Conservation (phyloP, 129 eudicot species). For the Rutidosis leptorrhynchoides region DNA sequence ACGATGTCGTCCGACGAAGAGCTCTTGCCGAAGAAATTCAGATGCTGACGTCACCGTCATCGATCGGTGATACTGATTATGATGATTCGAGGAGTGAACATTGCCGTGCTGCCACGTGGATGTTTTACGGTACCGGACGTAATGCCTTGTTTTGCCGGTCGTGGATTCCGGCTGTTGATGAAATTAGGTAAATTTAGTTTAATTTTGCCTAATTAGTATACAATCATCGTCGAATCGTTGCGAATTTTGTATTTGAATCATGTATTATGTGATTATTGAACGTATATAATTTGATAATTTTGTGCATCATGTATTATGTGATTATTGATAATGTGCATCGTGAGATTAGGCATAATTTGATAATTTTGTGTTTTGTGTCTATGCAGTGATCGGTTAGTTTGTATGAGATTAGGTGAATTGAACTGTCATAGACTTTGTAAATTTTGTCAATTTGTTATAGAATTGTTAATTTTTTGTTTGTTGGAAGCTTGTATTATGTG, state of each 20-base stretch:
- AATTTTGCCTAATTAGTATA: background rate
- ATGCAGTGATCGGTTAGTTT: background rate
- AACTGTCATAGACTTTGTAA: background rate
- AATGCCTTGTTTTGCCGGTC: constrained; percentile 94
- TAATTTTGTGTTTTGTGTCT: background rate
- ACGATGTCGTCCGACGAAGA: constrained; percentile 67
- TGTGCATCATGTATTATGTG: background rate
- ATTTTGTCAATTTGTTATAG: background rate
- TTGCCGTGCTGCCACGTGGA: constrained; percentile 47
- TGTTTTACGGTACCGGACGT: constrained; percentile 55
- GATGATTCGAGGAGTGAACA: constrained; percentile 26
- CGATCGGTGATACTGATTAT: background rate
- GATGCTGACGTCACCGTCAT: constrained; percentile 36
- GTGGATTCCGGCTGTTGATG: constrained; percentile 66
- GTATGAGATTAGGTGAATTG: background rate
- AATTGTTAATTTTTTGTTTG: background rate
- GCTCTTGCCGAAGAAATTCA: constrained; percentile 61
- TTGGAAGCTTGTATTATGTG: background rate
- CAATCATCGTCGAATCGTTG: background rate
- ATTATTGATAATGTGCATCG: background rate
- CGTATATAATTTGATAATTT: background rate
- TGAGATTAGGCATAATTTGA: no score
- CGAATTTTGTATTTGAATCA: background rate
- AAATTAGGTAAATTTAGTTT: constrained; percentile 42
- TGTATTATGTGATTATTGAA: background rate